Base-by-base conservation (phyloP, 371 early-diverging fungal genomes). In the Mucor saturninus region DNA sequence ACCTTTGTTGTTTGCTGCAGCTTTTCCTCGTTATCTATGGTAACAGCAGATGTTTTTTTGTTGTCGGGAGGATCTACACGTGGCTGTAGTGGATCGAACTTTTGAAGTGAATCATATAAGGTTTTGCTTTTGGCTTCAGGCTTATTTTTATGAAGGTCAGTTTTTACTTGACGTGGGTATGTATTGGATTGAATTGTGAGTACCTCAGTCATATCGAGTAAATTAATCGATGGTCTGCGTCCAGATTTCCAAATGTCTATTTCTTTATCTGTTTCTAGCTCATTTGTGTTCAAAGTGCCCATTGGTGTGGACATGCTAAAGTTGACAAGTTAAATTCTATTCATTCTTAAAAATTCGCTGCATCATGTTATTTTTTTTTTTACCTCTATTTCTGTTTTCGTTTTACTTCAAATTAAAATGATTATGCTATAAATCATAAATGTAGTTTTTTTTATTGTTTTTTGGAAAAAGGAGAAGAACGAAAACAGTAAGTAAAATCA, bases 121-220 rank as follows among this genome's bases (percentile, higher is more conserved):
- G 29, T 10, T 30, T 40, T 49, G 38, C 4, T 32, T 13, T 56
- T 62, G 9, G 29, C 43, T 21, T 53, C 51, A 42, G 15, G 29
- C 43, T 43, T 54, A 43, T 48, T 55, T 43, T 11, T 21, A 21
- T 21, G 21, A 21, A 21, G 21, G 32, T 28, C 28, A 7, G 48
- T 48, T 2, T 11, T 28, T 1, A 28, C 48, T 48, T 4, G 11
- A 8, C 8, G 48, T 3, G 15, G 9, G 7, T 50, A 13, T 14
- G 37, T 30, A 29, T 65, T 59, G 10, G 55, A 42, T 21, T 65
- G 49, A 31, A 59, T 42, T 15, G 54, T 38, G 35, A 55, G 45
- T 13, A 35, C 43, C 9, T 65, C 60, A 28, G 37, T 50, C 61
- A 65, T 50, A 29, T 65, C 61, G 2, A 60, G 29, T 29, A 65